Conservation (phyloP, 2,329 filamentous ascomycete genomes). For the Aspergillus fijiensis region DNA sequence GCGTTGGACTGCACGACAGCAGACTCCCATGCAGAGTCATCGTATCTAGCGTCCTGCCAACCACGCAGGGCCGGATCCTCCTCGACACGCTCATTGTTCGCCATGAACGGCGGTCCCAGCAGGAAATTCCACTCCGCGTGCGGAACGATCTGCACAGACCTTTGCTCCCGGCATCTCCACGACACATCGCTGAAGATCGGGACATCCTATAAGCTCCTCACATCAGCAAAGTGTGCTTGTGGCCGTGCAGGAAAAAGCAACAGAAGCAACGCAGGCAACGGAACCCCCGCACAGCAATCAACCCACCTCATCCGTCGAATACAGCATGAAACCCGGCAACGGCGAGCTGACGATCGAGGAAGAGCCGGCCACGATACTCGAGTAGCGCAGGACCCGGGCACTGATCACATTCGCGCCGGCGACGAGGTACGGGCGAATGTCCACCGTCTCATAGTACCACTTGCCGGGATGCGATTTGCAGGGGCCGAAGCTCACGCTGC, state of each 20-base stretch:
- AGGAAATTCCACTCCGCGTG: constrained; percentile 4
- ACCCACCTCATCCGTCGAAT: neutral
- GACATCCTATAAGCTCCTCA: neutral
- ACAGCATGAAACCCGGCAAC: constrained; percentile 7
- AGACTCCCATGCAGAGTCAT: constrained; percentile 2
- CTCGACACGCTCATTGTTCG: constrained; percentile 3
- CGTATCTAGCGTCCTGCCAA: neutral
- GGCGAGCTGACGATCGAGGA: constrained; percentile 1
- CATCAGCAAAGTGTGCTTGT: too few species aligned
- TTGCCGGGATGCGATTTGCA: constrained; percentile 5
- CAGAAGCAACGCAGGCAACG: too few species aligned
- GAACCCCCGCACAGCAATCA: too few species aligned
- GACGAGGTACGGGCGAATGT: neutral
- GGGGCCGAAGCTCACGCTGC: constrained; percentile 5
- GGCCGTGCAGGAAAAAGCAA: too few species aligned
- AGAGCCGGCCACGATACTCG: neutral
- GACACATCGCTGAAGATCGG: neutral
- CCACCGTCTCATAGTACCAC: constrained; percentile 12
- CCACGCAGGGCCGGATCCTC: neutral
- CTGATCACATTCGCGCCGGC: constrained; percentile 1
- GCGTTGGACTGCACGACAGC: neutral
- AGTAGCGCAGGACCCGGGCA: constrained; percentile 10
- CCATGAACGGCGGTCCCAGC: constrained; percentile 9
- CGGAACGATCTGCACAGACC: neutral
- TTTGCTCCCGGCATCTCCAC: constrained; percentile 4